Evolutionary conservation across 1,139 yeast species (phyloP).

Genomic region (Saccharomyces pastorianus): DNA sequence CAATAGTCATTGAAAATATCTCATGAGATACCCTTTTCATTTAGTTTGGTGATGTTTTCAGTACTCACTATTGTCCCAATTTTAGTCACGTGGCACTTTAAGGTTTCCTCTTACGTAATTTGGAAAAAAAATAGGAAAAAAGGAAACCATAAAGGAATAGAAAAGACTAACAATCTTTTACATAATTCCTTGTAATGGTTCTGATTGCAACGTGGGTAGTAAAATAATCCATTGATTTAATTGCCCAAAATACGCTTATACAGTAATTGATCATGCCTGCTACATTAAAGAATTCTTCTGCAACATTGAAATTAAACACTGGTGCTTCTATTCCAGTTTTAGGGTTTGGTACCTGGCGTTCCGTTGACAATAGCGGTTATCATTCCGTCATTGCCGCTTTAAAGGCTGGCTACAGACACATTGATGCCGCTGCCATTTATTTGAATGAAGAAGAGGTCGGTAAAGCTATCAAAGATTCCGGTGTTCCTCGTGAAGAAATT

Average conservation of each 20-base stretch:
- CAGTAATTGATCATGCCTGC: slow-evolving; percentile 3
- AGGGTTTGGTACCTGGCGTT: slow-evolving; percentile 78
- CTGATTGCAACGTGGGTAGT: background rate
- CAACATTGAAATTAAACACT: slow-evolving; percentile 45
- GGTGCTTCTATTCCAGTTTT: slow-evolving; percentile 59
- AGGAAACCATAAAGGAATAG: background rate
- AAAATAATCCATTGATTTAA: too few relatives aligned
- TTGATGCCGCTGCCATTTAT: slow-evolving; percentile 69
- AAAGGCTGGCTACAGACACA: slow-evolving; percentile 65
- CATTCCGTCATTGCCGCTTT: slow-evolving; percentile 57
- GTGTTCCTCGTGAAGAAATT: slow-evolving; percentile 60
- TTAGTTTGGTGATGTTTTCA: too few relatives aligned
- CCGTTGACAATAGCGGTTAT: slow-evolving; percentile 51
- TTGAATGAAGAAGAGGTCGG: slow-evolving; percentile 66
- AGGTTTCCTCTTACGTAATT: background rate
- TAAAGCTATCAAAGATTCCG: slow-evolving; percentile 53
- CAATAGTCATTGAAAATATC: background rate
- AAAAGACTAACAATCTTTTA: background rate
- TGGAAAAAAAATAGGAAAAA: background rate
- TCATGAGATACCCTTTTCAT: too few relatives aligned
- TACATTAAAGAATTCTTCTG: slow-evolving; percentile 19
- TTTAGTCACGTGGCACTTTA: background rate
- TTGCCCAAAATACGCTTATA: background rate
- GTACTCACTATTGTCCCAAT: background rate
- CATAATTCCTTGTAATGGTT: background rate